A percentile compares a stretch with the other conserved stretches of the same genome.
phyloP scores from a whole-genome alignment of 2,329 filamentous ascomycete genomes.

The Ophiostoma novo-ulmi region DNA sequence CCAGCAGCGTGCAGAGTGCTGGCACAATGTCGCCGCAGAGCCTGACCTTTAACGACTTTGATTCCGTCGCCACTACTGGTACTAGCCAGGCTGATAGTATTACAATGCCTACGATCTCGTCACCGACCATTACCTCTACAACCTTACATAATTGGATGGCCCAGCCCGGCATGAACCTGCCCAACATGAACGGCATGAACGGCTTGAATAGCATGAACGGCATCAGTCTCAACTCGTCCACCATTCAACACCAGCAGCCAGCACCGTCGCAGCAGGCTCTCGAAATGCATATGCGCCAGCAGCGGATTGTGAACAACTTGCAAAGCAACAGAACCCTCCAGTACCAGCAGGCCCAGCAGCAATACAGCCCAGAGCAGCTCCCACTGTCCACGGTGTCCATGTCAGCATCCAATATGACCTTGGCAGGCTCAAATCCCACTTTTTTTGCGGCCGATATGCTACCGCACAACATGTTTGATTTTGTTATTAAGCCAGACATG shows the following conservation, averaged over 20 bases:
- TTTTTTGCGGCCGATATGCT: conserved; percentile 45
- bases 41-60: conserved; percentile 44
- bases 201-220: conserved; percentile 36
- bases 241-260: neutral
- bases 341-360: conserved; percentile 15
- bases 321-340: neutral
- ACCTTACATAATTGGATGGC: conserved; percentile 36
- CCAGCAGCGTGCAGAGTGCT: conserved; percentile 33
- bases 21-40: conserved; percentile 50
- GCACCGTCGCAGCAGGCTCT: conserved; percentile 38
- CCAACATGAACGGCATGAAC: conserved; percentile 35
- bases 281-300: conserved; percentile 40
- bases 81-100: conserved; percentile 1
- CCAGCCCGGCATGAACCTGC: conserved; percentile 31
- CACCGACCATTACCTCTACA: conserved; percentile 33
- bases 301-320: neutral
- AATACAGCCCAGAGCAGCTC: conserved; percentile 16
- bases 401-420: neutral
- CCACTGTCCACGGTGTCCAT: conserved; percentile 20
- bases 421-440: conserved; percentile 13
- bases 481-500: conserved; percentile 52
- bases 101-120: conserved; percentile 12
- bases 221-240: neutral
- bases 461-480: conserved; percentile 47
- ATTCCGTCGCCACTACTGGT: conserved; percentile 27